A percentile compares a stretch with the other conserved stretches of the same genome.
These are phyloP conservation scores for Aspergillus taichungensis DNA, from an alignment of 495 filamentous ascomycete genomes.

Conservation along the genomic window DNA sequence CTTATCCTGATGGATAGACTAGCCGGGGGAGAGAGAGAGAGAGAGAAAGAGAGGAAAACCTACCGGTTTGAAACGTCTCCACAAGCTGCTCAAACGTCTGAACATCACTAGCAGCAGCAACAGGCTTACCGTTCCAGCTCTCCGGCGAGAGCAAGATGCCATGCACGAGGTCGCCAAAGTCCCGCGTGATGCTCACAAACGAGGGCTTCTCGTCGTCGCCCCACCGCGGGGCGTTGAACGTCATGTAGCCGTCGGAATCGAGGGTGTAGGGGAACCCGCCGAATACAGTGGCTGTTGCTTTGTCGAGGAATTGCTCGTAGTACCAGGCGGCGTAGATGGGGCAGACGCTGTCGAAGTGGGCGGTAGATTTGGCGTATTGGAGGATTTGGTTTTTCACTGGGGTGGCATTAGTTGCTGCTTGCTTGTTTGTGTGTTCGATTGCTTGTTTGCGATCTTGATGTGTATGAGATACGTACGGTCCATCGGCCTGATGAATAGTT, in stretches of 20 bases:
- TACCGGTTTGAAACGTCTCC: too few relatives aligned
- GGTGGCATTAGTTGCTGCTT: background rate
- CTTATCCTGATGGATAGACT: too few relatives aligned
- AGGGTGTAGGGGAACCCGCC: background rate
- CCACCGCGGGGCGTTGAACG: background rate
- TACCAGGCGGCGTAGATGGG: background rate
- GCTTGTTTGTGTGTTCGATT: background rate
- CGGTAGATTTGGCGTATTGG: background rate
- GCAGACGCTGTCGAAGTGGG: background rate
- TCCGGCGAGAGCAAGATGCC: background rate
- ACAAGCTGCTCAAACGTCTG: background rate
- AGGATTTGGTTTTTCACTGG: background rate
- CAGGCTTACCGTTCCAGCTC: background rate
- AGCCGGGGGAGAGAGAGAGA: too few relatives aligned
- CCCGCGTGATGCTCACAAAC: background rate
- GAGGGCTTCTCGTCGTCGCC: background rate
- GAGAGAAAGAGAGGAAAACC: too few relatives aligned
- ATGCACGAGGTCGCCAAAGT: background rate
- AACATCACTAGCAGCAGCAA: background rate
- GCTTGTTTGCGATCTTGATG: too few relatives aligned
- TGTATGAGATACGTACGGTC: too few relatives aligned
- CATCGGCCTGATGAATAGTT: too few relatives aligned
- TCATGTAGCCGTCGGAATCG: background rate
- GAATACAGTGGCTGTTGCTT: background rate
- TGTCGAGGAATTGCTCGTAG: background rate